Evolutionary conservation across 768 basidiomycete genomes (phyloP), one percentile per base, ranked within the genome.

Genomic region (Tylopilus sp.): DNA sequence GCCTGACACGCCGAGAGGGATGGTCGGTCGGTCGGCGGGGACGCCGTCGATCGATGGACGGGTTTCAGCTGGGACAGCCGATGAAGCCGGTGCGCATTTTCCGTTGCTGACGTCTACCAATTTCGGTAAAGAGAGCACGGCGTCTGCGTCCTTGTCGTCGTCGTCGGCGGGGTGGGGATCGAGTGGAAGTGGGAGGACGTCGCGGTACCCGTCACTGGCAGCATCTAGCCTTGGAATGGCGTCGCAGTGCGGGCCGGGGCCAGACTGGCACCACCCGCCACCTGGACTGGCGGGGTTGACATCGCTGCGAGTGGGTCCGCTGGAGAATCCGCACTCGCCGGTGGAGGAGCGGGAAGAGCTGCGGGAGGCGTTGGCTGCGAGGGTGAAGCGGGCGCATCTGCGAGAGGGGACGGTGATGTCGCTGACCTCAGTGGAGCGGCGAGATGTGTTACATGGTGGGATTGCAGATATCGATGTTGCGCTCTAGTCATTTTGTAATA

Each of bases 141-240:
- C 13, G 31, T 35, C 33, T 6, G 44, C 57, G n/a, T 8, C 47
- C 11, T 69, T 65, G 10, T 25, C 52, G 2, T 57, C 49, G 30
- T 62, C 67, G 35, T 47, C 33, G 7, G 20, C 28, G 15, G 57
- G 50, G 10, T 52, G 36, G 48, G 55, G 50, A 10, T 57, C 62
- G 22, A 9, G 33, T 10, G 60, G 60, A 6, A 63, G 56, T 2
- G 53, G 61, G 1, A 40, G 41, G 30, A 7, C 50, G 2, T 67
- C 66, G 5, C 66, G 68, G 8, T 68, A 68, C 43, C 66, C 66
- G 4, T 68, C 66, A 2, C 52, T 69, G 7, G 50, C 63, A 17
- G 2, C 47, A 3, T 67, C 66, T 10, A 69, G 53, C 15, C 4
- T 43, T 4, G 42, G 30, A 15, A 39, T 13, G 30, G 52, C 60